These are phyloP conservation scores for Epichloe gansuensis DNA, from an alignment of 2,329 filamentous ascomycete species.

Conservation along the genomic window DNA sequence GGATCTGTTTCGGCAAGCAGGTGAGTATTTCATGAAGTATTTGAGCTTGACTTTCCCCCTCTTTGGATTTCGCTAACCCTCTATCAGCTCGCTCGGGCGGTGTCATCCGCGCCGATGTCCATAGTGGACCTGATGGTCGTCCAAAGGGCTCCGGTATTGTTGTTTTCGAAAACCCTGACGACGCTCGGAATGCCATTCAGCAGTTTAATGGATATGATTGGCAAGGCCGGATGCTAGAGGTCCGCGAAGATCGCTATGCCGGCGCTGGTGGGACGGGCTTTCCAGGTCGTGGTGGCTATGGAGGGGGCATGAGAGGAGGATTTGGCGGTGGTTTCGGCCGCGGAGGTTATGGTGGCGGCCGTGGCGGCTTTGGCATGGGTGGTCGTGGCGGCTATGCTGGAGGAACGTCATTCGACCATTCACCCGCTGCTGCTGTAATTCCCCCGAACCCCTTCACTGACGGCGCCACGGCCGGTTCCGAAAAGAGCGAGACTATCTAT, in stretches of 20 bases:
- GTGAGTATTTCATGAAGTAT: slow-evolving; percentile 42
- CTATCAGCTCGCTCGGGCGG: slow-evolving; percentile 46
- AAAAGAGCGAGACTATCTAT: slow-evolving; percentile 75
- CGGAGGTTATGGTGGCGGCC: slow-evolving; percentile 37
- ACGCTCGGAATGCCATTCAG: slow-evolving; percentile 88
- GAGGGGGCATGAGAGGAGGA: slow-evolving; percentile 44
- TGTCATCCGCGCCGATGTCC: slow-evolving; percentile 91
- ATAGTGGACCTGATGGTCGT: slow-evolving; percentile 78
- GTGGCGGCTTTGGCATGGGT: slow-evolving; percentile 31
- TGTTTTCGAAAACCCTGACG: slow-evolving; percentile 86
- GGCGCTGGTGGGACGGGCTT: slow-evolving; percentile 45
- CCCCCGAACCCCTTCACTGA: slow-evolving; percentile 90
- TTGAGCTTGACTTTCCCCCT: not conserved
- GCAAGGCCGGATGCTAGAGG: slow-evolving; percentile 87
- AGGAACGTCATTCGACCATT: slow-evolving; percentile 37
- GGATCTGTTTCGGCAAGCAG: slow-evolving; percentile 95
- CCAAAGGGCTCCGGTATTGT: slow-evolving; percentile 97
- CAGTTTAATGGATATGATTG: slow-evolving; percentile 99
- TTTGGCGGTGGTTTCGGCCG: slow-evolving; percentile 42
- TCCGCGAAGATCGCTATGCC: slow-evolving; percentile 91
- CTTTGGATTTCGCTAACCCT: not conserved
- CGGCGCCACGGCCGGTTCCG: slow-evolving; percentile 74
- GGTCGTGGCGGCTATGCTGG: slow-evolving; percentile 26
- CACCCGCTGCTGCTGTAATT: slow-evolving; percentile 30
- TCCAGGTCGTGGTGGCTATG: slow-evolving; percentile 45